phyloP scores from a whole-genome alignment of 208 protist species.

The Acanthamoeba castellanii region DNA sequence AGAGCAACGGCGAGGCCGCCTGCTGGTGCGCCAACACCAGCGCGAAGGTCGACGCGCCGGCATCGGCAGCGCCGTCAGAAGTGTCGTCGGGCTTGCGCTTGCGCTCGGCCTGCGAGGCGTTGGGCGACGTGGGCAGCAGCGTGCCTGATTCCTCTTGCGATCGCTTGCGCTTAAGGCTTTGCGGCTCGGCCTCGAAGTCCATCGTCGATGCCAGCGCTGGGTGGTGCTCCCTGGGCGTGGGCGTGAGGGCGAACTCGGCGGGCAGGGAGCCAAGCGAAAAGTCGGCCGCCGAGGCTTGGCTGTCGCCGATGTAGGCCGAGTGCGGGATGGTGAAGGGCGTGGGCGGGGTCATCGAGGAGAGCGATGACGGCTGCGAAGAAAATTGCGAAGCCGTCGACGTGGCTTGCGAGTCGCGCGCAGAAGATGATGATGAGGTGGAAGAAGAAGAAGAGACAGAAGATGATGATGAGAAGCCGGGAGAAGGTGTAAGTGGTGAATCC shows the following conservation, averaged over 20 bases:
- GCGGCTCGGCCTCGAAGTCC: background rate
- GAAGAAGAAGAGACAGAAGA: background rate
- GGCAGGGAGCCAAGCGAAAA: background rate
- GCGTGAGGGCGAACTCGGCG: background rate
- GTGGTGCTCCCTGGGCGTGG: background rate
- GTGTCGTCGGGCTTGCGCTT: background rate
- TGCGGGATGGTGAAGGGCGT: conserved; percentile 28
- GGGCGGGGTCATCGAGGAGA: conserved; percentile 34
- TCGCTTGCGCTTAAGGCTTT: background rate
- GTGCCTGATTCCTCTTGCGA: background rate
- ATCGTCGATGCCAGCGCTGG: background rate
- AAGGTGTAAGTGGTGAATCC: background rate
- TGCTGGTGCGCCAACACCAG: background rate
- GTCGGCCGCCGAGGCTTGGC: background rate
- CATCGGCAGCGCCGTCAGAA: background rate
- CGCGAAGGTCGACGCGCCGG: background rate
- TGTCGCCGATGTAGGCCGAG: background rate
- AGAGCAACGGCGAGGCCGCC: background rate
- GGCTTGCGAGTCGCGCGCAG: background rate
- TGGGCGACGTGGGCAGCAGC: background rate
- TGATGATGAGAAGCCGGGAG: background rate
- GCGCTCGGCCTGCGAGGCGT: background rate
- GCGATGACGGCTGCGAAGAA: background rate
- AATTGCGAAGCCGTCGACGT: background rate
- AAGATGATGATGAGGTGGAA: background rate